Conservation (phyloP, 805 yeast species). For the Brettanomyces sp. region DNA sequence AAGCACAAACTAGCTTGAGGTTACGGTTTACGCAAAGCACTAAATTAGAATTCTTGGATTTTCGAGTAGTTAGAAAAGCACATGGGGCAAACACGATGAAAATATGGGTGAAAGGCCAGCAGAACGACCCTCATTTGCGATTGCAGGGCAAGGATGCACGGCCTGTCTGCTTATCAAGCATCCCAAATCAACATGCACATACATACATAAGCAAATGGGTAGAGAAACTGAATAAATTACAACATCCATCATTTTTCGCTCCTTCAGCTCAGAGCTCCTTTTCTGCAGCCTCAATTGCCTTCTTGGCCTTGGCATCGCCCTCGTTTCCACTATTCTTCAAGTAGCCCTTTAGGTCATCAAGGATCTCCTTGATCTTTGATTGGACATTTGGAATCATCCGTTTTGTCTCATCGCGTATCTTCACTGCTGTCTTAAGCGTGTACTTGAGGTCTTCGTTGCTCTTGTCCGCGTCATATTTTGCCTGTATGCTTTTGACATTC, state of each 20-base stretch:
- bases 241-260: background rate
- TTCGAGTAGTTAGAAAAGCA: no score
- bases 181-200: no score
- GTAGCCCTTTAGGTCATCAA: constrained; percentile 16
- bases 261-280: constrained; percentile 1
- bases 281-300: constrained; percentile 17
- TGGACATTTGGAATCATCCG: constrained; percentile 19
- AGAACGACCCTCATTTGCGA: no score
- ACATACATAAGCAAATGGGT: no score
- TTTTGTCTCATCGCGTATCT: constrained; percentile 20
- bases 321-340: constrained; percentile 13
- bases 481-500: constrained; percentile 14
- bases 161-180: no score
- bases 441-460: constrained; percentile 18
- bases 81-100: no score
- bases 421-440: constrained; percentile 16
- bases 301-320: constrained; percentile 10
- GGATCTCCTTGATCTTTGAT: constrained; percentile 14
- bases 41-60: no score
- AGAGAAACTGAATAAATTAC: no score
- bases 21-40: no score
- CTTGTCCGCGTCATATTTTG: constrained; percentile 10
- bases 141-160: no score
- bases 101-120: no score
- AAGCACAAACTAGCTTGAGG: background rate